Percentiles rank a stretch among this genome's conserved stretches.
These are phyloP conservation scores for Ganoderma multipileum DNA, from an alignment of 1,284 basidiomycete genomes.

Conservation along the genomic window DNA sequence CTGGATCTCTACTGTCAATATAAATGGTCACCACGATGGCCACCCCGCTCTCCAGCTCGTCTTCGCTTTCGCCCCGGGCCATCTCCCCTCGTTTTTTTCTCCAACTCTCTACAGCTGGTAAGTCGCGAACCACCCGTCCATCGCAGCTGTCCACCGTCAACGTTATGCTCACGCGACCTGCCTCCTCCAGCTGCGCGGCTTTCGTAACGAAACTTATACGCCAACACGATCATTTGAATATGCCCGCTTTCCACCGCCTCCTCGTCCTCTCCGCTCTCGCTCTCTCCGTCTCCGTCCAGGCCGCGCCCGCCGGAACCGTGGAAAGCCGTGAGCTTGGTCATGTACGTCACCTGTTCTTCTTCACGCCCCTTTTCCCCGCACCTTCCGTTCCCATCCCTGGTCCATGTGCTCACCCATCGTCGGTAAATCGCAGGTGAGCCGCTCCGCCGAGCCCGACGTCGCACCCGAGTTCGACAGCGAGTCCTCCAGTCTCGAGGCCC, in stretches of 20 bases:
- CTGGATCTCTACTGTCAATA: background rate
- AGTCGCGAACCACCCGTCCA: background rate
- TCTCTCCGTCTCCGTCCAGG: background rate
- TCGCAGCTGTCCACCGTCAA: background rate
- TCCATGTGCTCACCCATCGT: too few species aligned
- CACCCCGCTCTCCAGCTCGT: background rate
- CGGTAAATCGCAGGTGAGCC: background rate
- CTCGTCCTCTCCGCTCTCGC: background rate
- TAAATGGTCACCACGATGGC: background rate
- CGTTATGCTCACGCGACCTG: background rate
- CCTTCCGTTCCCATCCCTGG: too few species aligned
- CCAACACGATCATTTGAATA: background rate
- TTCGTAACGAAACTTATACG: background rate
- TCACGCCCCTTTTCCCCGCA: background rate
- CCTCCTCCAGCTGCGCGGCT: background rate
- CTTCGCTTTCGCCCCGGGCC: background rate
- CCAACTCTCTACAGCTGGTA: background rate
- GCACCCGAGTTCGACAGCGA: background rate
- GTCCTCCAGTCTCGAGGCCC: too few species aligned
- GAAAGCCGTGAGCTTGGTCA: background rate
- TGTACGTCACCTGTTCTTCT: background rate
- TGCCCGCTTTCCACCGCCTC: background rate
- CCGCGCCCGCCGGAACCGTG: background rate
- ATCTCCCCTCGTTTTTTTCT: background rate
- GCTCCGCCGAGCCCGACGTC: background rate